phyloP scores from a whole-genome alignment of 2,329 filamentous ascomycete genomes.

The Fusarium sp. region DNA sequence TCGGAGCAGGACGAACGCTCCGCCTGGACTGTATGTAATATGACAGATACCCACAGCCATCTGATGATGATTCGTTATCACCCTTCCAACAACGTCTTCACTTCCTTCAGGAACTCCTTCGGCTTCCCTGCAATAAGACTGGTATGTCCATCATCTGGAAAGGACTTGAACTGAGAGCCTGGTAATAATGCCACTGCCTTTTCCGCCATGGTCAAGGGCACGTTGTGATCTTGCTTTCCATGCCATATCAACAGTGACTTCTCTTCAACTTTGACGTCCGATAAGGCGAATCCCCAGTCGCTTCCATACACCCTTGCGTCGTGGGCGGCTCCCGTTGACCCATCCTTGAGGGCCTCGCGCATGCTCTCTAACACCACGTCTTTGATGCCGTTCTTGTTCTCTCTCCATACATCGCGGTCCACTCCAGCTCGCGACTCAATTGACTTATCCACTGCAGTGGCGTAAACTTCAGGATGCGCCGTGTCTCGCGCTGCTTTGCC shows the following conservation, averaged over 20 bases:
- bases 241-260: not conserved
- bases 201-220: not conserved
- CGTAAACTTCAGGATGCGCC: slow-evolving; percentile 21
- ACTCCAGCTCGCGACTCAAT: slow-evolving; percentile 14
- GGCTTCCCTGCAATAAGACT: not conserved
- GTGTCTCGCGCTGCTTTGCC: slow-evolving; percentile 23
- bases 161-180: not conserved
- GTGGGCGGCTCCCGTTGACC: slow-evolving; percentile 15
- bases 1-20: too few species aligned
- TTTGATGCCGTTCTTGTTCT: slow-evolving; percentile 8
- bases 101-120: not conserved
- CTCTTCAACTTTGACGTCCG: slow-evolving; percentile 26
- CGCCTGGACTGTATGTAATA: too few species aligned
- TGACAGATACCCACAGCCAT: too few species aligned
- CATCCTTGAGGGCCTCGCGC: slow-evolving; percentile 24
- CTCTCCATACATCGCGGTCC: slow-evolving; percentile 19
- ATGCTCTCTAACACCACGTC: slow-evolving; percentile 8
- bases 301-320: slow-evolving; percentile 31
- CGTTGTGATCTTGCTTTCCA: not conserved
- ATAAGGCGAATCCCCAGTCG: slow-evolving; percentile 37
- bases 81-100: not conserved
- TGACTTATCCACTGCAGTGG: slow-evolving; percentile 1
- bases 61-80: too few species aligned
- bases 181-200: not conserved
- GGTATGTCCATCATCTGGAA: not conserved